Conservation (phyloP, 257 asterid species). For the Solanum ossicruentum region DNA sequence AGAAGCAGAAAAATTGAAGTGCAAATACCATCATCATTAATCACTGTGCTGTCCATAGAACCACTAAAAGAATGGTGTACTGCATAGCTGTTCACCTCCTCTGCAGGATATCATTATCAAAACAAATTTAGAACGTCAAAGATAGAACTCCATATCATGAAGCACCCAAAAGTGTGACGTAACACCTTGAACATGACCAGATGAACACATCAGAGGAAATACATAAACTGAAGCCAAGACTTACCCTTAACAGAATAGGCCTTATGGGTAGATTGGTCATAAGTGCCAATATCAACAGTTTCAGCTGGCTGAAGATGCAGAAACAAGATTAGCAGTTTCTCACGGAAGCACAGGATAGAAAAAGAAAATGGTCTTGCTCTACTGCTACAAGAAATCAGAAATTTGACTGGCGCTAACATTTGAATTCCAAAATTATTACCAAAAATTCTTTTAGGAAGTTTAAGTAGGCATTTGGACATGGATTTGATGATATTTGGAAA, state of each 20-base stretch:
- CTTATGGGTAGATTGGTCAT: slow-evolving; percentile 60
- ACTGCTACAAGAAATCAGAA: background rate
- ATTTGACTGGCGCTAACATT: background rate
- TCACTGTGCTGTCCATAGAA: slow-evolving; percentile 33
- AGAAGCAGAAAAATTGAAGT: slow-evolving; percentile 1
- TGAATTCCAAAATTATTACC: background rate
- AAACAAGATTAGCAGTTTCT: background rate
- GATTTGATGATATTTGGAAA: background rate
- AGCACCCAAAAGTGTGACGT: background rate
- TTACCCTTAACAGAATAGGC: slow-evolving; percentile 42
- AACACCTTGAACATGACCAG: background rate
- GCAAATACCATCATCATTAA: slow-evolving; percentile 45
- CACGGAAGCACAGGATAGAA: background rate
- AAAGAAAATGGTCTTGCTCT: background rate
- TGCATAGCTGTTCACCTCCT: slow-evolving; percentile 39
- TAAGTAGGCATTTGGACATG: background rate
- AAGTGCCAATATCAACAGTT: slow-evolving; percentile 82
- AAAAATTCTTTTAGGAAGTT: background rate
- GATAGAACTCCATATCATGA: background rate
- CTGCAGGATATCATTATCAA: slow-evolving; percentile 18
- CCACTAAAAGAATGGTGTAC: slow-evolving; percentile 40
- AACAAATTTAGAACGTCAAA: background rate
- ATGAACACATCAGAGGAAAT: background rate
- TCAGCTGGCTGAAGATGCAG: slow-evolving; percentile 37
- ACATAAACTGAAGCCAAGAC: background rate